These are phyloP conservation scores for Erythrobasidium yunnanense DNA, from an alignment of 768 basidiomycete genomes.

Conservation along the genomic window DNA sequence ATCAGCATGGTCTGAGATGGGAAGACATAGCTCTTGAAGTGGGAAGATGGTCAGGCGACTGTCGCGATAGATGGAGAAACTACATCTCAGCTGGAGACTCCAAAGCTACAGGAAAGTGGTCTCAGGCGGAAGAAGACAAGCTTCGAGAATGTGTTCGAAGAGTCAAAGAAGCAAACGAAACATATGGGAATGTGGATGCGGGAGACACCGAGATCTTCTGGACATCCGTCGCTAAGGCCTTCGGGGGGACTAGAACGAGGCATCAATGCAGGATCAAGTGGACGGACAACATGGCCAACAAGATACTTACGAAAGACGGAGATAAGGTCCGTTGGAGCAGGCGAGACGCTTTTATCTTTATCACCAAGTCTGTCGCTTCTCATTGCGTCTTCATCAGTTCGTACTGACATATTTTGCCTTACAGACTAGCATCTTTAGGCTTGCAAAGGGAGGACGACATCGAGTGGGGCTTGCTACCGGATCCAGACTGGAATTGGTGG, in stretches of 20 bases:
- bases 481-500: conserved; percentile 22
- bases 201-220: conserved; percentile 19
- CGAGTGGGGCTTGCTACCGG: conserved; percentile 12
- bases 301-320: conserved; percentile 12
- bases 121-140: conserved; percentile 13
- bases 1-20: conserved; percentile 7
- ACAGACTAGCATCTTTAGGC: conserved; percentile 1
- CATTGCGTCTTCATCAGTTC: not conserved
- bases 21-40: not conserved
- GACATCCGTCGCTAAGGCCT: conserved; percentile 8
- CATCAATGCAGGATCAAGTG: conserved; percentile 20
- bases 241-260: conserved; percentile 5
- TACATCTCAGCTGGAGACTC: not conserved
- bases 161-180: not conserved
- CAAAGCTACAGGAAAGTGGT: not conserved
- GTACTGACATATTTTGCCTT: not conserved
- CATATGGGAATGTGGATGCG: not conserved
- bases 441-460: not conserved
- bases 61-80: conserved; percentile 17
- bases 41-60: conserved; percentile 15
- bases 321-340: conserved; percentile 3
- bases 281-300: conserved; percentile 25
- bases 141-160: not conserved
- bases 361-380: conserved; percentile 12
- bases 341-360: conserved; percentile 18